These are phyloP conservation scores for Penicillium paradoxum DNA, from an alignment of 495 filamentous ascomycete genomes.

Conservation along the genomic window DNA sequence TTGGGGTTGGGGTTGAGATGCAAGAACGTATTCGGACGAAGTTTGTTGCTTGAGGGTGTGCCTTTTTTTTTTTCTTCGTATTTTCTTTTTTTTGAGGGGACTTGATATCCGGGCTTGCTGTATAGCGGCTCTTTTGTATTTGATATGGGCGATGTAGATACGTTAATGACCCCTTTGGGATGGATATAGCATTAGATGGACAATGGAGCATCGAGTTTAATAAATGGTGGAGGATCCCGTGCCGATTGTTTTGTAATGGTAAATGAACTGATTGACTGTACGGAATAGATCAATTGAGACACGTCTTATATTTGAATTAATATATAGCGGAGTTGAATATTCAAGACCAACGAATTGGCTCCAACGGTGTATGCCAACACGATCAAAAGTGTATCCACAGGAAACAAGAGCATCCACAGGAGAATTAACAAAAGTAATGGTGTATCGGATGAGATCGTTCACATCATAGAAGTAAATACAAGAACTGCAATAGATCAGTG, in stretches of 20 bases:
- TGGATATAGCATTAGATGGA: background rate
- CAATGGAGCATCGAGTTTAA: background rate
- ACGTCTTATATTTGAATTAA: background rate
- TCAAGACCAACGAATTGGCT: background rate
- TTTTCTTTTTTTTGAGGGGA: background rate
- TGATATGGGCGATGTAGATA: constrained; percentile 15
- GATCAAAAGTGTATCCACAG: background rate
- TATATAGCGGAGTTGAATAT: background rate
- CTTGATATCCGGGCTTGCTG: background rate
- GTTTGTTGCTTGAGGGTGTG: constrained; percentile 16
- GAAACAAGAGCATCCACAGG: background rate
- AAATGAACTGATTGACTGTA: background rate
- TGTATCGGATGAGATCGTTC: constrained; percentile 3
- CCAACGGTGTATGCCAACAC: background rate
- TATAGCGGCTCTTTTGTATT: constrained; percentile 5
- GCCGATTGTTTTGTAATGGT: background rate
- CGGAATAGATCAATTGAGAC: no score
- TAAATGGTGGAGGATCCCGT: background rate
- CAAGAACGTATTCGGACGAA: constrained; percentile 31
- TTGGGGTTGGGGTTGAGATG: constrained; percentile 48
- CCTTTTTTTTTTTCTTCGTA: constrained; percentile 3
- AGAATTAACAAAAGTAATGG: background rate
- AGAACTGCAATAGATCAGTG: background rate
- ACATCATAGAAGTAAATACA: background rate
- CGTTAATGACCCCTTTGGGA: constrained; percentile 12